Evolutionary conservation across 352 stramenopile species (phyloP).

Genomic region (Phytophthora constricta): DNA sequence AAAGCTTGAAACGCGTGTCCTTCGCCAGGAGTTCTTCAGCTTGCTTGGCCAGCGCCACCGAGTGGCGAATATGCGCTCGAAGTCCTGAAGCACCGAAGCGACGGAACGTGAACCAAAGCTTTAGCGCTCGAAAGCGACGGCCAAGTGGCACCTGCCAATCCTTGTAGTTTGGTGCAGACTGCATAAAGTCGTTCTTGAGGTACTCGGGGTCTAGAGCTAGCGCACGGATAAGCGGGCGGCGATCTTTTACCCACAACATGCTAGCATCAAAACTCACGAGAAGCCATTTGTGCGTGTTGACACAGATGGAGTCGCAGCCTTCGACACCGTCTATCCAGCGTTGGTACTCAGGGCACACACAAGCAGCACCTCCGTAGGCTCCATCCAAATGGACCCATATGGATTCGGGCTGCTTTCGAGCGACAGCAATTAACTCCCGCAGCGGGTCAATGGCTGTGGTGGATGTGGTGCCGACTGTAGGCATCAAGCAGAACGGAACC

Average conservation of each 20-base stretch:
- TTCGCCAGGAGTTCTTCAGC: slow-evolving; percentile 46
- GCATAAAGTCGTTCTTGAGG: slow-evolving; percentile 75
- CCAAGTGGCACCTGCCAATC: slow-evolving; percentile 83
- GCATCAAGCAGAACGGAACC: slow-evolving; percentile 66
- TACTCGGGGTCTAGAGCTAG: slow-evolving; percentile 71
- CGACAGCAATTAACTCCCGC: slow-evolving; percentile 45
- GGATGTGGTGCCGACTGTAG: slow-evolving; percentile 70
- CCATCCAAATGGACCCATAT: slow-evolving; percentile 74
- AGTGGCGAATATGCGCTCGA: slow-evolving; percentile 57
- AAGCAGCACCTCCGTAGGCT: slow-evolving; percentile 63
- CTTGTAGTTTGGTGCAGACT: slow-evolving; percentile 64
- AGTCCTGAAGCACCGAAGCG: slow-evolving; percentile 67
- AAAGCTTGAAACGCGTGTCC: slow-evolving; percentile 62
- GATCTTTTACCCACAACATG: slow-evolving; percentile 70
- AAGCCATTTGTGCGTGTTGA: slow-evolving; percentile 85
- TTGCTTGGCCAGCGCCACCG: slow-evolving; percentile 52
- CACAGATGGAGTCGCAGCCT: slow-evolving; percentile 67
- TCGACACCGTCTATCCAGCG: slow-evolving; percentile 60
- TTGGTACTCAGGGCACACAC: slow-evolving; percentile 61
- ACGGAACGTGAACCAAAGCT: slow-evolving; percentile 77
- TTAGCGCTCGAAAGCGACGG: slow-evolving; percentile 70
- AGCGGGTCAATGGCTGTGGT: slow-evolving; percentile 67
- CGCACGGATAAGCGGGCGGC: slow-evolving; percentile 55
- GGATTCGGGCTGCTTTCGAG: slow-evolving; percentile 41
- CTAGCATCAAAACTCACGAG: slow-evolving; percentile 72